Evolutionary conservation across 495 filamentous ascomycete species (phyloP).

Genomic region (Penicillium alfredii): DNA sequence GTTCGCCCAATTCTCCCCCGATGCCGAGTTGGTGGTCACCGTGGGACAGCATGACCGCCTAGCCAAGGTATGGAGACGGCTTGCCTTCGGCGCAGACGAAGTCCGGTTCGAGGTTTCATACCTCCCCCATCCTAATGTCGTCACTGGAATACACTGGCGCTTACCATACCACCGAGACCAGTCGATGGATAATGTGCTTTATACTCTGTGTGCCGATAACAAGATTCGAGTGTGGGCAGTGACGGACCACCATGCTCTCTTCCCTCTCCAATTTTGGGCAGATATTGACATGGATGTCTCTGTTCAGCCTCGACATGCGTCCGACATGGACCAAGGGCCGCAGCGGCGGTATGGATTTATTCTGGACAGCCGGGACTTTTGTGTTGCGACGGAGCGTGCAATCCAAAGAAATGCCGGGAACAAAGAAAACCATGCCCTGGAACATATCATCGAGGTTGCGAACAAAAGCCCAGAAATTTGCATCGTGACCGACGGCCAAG

Average conservation of each 20-base stretch:
- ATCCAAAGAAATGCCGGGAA: conserved; percentile 57
- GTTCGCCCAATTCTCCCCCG: conserved; percentile 76
- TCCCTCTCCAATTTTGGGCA: conserved; percentile 73
- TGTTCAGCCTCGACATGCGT: conserved; percentile 55
- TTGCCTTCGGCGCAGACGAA: conserved; percentile 78
- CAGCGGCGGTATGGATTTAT: conserved; percentile 69
- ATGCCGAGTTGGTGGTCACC: conserved; percentile 78
- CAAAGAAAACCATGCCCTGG: conserved; percentile 61
- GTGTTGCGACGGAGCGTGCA: conserved; percentile 66
- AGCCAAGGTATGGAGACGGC: conserved; percentile 86
- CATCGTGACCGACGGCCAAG: conserved; percentile 74
- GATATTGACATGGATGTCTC: conserved; percentile 71
- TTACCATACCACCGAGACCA: conserved; percentile 68
- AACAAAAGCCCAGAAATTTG: conserved; percentile 83
- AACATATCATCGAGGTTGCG: conserved; percentile 81
- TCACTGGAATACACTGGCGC: conserved; percentile 84
- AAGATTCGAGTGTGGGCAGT: conserved; percentile 78
- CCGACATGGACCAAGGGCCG: conserved; percentile 18
- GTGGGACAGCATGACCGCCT: conserved; percentile 74
- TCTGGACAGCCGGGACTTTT: conserved; percentile 78
- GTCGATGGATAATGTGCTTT: conserved; percentile 82
- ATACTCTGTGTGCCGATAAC: conserved; percentile 83
- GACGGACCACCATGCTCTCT: conserved; percentile 64
- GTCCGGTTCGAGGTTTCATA: conserved; percentile 89
- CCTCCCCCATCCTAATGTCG: conserved; percentile 70